Evolutionary conservation across 305 asterid species (phyloP).

Genomic region (Fraxinus albicans): DNA sequence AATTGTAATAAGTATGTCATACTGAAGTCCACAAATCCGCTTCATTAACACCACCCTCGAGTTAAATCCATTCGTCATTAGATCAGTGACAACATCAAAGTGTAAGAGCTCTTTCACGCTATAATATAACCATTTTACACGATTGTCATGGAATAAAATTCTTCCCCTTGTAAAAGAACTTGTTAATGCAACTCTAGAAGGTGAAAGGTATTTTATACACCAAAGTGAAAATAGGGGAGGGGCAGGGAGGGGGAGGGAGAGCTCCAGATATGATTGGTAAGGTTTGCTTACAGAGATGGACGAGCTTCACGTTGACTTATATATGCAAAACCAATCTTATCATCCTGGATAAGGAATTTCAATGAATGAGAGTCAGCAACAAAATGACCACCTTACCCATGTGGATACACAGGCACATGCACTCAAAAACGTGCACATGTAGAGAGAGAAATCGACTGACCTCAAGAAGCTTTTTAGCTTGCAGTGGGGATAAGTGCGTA

Average conservation of each 20-base stretch:
- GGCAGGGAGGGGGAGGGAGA: not conserved
- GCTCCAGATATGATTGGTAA: slow-evolving; percentile 22
- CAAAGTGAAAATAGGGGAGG: not conserved
- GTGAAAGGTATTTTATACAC: not conserved
- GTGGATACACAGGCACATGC: not conserved
- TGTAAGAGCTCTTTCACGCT: not conserved
- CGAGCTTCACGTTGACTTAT: slow-evolving; percentile 91
- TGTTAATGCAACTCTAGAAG: slow-evolving; percentile 12
- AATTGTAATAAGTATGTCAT: not conserved
- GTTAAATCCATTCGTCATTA: not conserved
- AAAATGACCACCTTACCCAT: slow-evolving; percentile 11
- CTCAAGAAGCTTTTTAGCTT: slow-evolving; percentile 82
- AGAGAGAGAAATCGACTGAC: slow-evolving; percentile 31
- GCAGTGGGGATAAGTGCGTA: slow-evolving; percentile 62
- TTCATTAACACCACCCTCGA: not conserved
- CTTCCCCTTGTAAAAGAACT: not conserved
- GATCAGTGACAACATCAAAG: not conserved
- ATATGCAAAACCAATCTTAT: slow-evolving; percentile 86
- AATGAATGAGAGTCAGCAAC: slow-evolving; percentile 18
- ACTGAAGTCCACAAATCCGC: not conserved
- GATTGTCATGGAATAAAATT: not conserved
- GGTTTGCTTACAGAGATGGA: slow-evolving; percentile 79
- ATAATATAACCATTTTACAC: not conserved
- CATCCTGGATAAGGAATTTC: slow-evolving; percentile 56
- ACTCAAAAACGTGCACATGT: not conserved